phyloP scores from a whole-genome alignment of 148 eudicot species.

The Vaccinium macrocarpon region DNA sequence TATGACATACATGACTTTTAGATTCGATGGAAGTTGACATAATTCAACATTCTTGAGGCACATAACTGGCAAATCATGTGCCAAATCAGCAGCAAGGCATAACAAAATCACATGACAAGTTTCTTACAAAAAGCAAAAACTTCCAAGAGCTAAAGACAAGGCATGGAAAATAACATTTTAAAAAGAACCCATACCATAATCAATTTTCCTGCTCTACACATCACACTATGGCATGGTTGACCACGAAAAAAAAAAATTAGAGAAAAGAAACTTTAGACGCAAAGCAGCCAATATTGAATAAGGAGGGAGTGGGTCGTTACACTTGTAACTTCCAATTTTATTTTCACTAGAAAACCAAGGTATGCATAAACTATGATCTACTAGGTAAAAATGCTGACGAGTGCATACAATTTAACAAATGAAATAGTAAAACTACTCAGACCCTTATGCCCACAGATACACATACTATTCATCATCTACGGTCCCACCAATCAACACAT shows the following conservation, averaged over 20 bases:
- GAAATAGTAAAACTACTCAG: not conserved
- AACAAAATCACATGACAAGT: not conserved
- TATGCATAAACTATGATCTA: not conserved
- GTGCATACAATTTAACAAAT: not conserved
- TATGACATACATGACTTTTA: conserved; percentile 11
- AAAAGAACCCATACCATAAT: not conserved
- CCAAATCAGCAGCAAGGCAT: not conserved
- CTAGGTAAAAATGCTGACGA: not conserved
- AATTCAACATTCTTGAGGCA: not conserved
- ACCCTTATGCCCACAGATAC: not conserved
- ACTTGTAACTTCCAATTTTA: not conserved
- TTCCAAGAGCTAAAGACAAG: not conserved
- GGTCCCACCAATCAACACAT: not conserved
- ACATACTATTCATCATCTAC: not conserved
- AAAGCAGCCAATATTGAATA: no score
- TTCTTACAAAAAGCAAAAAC: not conserved
- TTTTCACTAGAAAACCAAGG: not conserved
- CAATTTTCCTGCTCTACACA: not conserved
- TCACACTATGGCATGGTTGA: not conserved
- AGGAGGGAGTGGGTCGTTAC: not conserved
- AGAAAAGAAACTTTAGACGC: not conserved
- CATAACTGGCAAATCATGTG: not conserved
- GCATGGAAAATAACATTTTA: not conserved
- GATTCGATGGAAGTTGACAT: not conserved
- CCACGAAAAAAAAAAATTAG: no score